Evolutionary conservation across 331 rosid genomes (phyloP), one percentile per base, ranked within the genome.

Genomic region (Malus hybrid): DNA sequence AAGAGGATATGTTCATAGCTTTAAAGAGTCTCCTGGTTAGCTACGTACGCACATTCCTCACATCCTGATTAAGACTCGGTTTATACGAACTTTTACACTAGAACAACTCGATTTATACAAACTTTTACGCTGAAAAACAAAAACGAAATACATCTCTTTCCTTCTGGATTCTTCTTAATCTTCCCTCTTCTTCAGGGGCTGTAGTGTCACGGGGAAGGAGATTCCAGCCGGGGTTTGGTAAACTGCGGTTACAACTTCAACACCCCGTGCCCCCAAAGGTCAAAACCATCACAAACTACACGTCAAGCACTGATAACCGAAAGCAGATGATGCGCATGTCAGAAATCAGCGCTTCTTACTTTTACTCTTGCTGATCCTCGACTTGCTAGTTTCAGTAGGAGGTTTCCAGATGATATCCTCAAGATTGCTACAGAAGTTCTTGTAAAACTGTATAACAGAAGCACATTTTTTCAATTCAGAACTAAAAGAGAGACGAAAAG

Each of bases 381-480:
- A 78, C 79, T 93, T 93, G 87, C 81, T 77, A 54, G 90, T 63
- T 79, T 93, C 95, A 64, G 57, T 78, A 10, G 95, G 80, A 4
- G 86, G 98, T 82, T 93, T 90, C 98, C 98, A 93, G 84, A 93
- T 85, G 83, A 93, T 90, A 75, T 93, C 98, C 69, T 90, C 96
- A 14, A 90, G 98, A 81, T 93, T 93, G 91, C 88, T 39, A 79
- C 90, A 82, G 57, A 93, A 93, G 65, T 72, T 81, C 84, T 88
- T 90, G 91, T 87, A 90, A 78, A 93, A 93, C 96, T 93, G 96
- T 80, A 77, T 63, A 39, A 80, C 3, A 39, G 54, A 55, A 62
- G 39, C 56, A 72, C 56, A 18, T 42, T 2, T 44, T 59, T 73
- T 3, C 31, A 15, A 34, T 62, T 56, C 70, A 46, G 42, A 60